Base-by-base conservation (phyloP, 1,139 yeast genomes). In the Entelexis paramagnoliae region DNA sequence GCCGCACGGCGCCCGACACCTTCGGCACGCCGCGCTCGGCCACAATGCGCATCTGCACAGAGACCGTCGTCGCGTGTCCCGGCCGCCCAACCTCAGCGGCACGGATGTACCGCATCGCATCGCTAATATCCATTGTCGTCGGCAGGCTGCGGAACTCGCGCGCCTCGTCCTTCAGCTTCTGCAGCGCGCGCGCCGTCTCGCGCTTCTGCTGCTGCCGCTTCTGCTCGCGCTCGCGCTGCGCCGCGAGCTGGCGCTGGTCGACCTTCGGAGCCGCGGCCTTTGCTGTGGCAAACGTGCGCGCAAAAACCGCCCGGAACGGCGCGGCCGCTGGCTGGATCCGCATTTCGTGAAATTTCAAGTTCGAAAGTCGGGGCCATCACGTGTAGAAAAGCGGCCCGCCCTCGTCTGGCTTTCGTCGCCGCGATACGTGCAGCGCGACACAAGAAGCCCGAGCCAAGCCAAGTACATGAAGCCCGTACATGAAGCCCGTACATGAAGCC, bases 41-140 rank as follows among this genome's bases (percentile, higher is more conserved):
- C 20, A 85, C 75, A n/a, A 87, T 77, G 20, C 78, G 71, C 55
- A 88, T 73, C 38, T 80, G 78, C 53, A 87, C 67, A 20, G 83
- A 72, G 43, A 89, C 73, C 35, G 89, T 83, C 30, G 91, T 79
- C 59, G 81, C 80, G 24, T 73, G 69, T 4, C 76, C 71, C 2
- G 91, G 79, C 62, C 84, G 79, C 4, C 97, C 97, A 6, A 87
- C 94, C 66, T 88, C 96, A 4, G 89, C 79, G 0, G 97, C 95
- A 58, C 96, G 75, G 53, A 91, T 66, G 63, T 81, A 88, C 62
- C 83, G 76, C 66, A 88, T 68, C 1, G 96, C 97, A 20, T 71
- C 68, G 13, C 85, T 78, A 13, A 86, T 74, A 45, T 79, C 81
- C 83, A 85, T 80, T 64, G 80, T 83, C 49, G 83, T 70, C 1